Base-by-base conservation (phyloP, 2,329 filamentous ascomycete genomes). In the Penicillium janthinellum region DNA sequence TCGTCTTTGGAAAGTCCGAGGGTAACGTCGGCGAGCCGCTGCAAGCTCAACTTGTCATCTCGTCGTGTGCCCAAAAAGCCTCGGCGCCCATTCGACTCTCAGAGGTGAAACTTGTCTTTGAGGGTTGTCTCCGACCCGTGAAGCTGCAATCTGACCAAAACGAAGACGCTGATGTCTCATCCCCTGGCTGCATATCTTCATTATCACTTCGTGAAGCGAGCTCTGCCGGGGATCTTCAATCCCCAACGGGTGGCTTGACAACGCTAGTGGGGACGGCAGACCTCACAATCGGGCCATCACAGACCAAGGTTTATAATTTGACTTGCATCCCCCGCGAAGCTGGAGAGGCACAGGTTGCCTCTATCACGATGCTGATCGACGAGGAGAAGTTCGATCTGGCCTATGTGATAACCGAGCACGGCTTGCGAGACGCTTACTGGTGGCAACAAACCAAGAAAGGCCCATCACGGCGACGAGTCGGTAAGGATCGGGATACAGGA, bases 311-410 rank as follows among this genome's bases (percentile, higher is more conserved):
- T 0, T 89, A 90, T 62, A 86, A 90, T 66, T 82, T 96, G 67
- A 84, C 83, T 8, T 84, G 92, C 59, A 85, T 88, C 2, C 83
- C 96, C 15, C 87, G 92, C 59, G 93, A 97, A 75, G 86, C 92
- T 2, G 92, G 92, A n/a, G 85, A 91, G 57, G 87, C 89, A 0
- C 86, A 83, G 50, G 87, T 90, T 4, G 81, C 84, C 4, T 86
- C 86, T 1, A 84, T 89, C 10, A 84, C 81, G 0, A 77, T 96
- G 31, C 78, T 80, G 0, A 76, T 95, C n/a, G 80, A 85, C 31
- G 86, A 84, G 14, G 83, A 88, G 0, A 75, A 81, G 0, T 96
- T 94, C 66, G 81, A 84, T 39, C 78, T 97, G 17, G 81, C 86
- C 22, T 90, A 90, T 67, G 83, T 83, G 4, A 80, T 89, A n/a